Base-by-base conservation (phyloP, 805 yeast species). In the Lipomyces yamanashiensis region DNA sequence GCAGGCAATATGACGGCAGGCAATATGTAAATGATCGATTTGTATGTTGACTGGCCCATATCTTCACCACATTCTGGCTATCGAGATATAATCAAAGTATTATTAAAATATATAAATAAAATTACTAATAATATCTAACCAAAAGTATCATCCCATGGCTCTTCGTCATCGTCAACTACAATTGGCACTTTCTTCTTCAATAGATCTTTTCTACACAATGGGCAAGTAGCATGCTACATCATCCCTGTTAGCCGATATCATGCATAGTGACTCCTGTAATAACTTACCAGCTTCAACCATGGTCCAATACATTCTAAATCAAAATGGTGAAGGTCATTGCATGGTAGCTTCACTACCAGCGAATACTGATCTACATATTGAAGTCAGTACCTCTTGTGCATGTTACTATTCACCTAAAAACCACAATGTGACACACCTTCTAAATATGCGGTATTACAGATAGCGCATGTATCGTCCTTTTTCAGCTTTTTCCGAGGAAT, bases 221-320 rank as follows among this genome's bases (percentile, higher is more conserved):
- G 98, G 72, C 98, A 92, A 2, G 79, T 78, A 10, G 78, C 67
- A 59, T 75, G 74, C 54, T 66, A 48, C 13, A 33, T 19, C 13
- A n/a, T 28, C 28, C 2, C 28, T 28, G 28, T 28, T 28, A 28
- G 28, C 28, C 5, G 28, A 28, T 28, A 28, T 28, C 28, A 28
- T 28, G 49, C 39, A 43, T 28, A 50, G 12, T 23, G 23, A 37
- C 0, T 90, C 9, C 36, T 87, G 36, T 17, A 34, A 48, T 19
- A 34, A 44, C 67, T 8, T 63, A 66, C 69, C 50, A 85, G 78
- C 67, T 85, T 84, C 58, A 93, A 79, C 98, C 98, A 92, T 0
- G 96, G 95, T 0, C 88, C 87, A 44, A 93, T 86, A 74, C 98
- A 92, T 69, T 93, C 98, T 67, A 92, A 79, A 73, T 92, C 98